These are phyloP conservation scores for Rhodotorula sp. DNA, from an alignment of 1,284 basidiomycete genomes.

Conservation along the genomic window DNA sequence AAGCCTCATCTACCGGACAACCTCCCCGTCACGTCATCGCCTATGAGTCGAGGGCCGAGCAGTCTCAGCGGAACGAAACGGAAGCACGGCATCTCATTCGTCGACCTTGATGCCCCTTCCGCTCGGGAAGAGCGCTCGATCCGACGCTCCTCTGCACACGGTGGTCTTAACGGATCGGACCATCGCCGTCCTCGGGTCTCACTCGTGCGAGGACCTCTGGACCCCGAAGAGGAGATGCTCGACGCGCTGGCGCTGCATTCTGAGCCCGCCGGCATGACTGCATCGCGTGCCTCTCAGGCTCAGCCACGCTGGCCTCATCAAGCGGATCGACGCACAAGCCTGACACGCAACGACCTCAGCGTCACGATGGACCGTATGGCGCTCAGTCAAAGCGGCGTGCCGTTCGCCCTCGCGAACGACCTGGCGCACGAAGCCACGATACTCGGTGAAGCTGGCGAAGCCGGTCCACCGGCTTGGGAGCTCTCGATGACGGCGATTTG, in stretches of 20 bases:
- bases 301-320: neutral
- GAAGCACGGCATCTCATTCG: conserved; percentile 2
- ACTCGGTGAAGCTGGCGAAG: conserved; percentile 47
- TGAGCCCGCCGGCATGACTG: neutral
- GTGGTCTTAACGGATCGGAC: neutral
- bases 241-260: neutral
- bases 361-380: conserved; percentile 65
- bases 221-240: neutral
- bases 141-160: neutral
- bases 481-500: conserved; percentile 47
- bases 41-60: neutral
- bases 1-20: too few relatives aligned
- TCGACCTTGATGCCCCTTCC: neutral
- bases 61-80: conserved; percentile 10
- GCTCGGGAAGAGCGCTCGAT: neutral
- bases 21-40: neutral
- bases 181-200: neutral
- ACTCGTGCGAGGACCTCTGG: neutral
- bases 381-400: conserved; percentile 48
- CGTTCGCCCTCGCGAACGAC: conserved; percentile 45
- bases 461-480: conserved; percentile 43
- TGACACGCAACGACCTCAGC: conserved; percentile 59
- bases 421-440: conserved; percentile 59
- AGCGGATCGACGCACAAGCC: conserved; percentile 20
- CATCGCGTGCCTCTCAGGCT: neutral